Evolutionary conservation across 495 filamentous ascomycete genomes (phyloP), one percentile per base, ranked within the genome.

Genomic region (Delitschia confertaspora): DNA sequence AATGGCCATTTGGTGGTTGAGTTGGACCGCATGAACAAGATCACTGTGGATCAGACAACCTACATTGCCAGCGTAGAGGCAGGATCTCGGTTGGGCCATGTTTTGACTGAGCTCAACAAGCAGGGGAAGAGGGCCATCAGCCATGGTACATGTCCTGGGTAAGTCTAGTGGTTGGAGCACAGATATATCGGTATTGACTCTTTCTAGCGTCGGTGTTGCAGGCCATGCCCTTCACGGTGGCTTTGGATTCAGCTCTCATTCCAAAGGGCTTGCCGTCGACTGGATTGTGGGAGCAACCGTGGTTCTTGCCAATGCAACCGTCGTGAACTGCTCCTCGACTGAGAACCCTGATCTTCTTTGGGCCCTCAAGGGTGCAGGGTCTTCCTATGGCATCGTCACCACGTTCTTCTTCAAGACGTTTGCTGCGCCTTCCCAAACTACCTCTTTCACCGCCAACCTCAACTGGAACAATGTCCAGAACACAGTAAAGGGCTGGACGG

Each of bases 151-250:
- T 80, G 74, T 42, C 72, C 79, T 1, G 54, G 65, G 46, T 39
- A 36, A 39, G 38, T 46, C 9, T 20, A 9, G n/a, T n/a, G n/a
- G n/a, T n/a, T n/a, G n/a, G n/a, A n/a, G n/a, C n/a, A n/a, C n/a
- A n/a, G n/a, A n/a, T n/a, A n/a, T n/a, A n/a, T n/a, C n/a, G n/a
- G n/a, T n/a, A n/a, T n/a, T n/a, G n/a, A n/a, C n/a, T n/a, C n/a
- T n/a, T n/a, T n/a, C n/a, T 17, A 38, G 62, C n/a, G 72, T 83
- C 20, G 84, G 84, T 11, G 69, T 81, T 16, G 81, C 76, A 23
- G 84, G 84, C 2, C 84, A 88, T 56, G 69, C 75, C 31, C 77
- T 78, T 0, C 78, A 85, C 36, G 82, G 82, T 7, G 82, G 82
- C 3, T 74, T 69, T 30, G 82, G 82, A 0, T 64, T 70, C 16